A percentile compares a stretch with the other conserved stretches of the same genome.
Conservation (phyloP, 169 alveolate genomes). For the Plasmodium ovale region DNA sequence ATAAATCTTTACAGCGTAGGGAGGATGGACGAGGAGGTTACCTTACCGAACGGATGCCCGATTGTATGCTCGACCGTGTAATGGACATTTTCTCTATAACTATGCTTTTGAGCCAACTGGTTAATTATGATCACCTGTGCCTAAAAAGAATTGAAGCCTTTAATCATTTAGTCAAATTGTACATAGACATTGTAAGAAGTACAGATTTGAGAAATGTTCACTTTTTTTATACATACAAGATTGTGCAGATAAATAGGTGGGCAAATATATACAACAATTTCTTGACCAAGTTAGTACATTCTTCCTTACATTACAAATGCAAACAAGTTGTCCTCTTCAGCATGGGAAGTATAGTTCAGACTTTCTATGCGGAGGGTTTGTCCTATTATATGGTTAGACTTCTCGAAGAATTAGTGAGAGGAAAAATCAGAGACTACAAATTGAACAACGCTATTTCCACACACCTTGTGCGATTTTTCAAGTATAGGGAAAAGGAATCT, state of each 20-base stretch:
- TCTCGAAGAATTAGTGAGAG: conserved; percentile 23
- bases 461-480: background rate
- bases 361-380: background rate
- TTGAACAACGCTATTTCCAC: conserved; percentile 2
- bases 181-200: conserved; percentile 20
- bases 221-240: conserved; percentile 44
- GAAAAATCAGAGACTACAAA: conserved; percentile 15
- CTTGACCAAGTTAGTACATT: conserved; percentile 11
- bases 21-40: background rate
- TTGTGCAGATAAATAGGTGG: conserved; percentile 14
- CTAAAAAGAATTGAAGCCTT: conserved; percentile 8
- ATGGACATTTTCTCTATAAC: background rate
- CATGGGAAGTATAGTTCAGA: background rate
- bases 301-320: conserved; percentile 42
- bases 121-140: conserved; percentile 23
- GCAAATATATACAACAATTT: conserved; percentile 33
- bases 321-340: background rate
- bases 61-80: background rate
- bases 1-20: background rate
- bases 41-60: background rate
- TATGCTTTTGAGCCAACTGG: conserved; percentile 14
- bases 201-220: conserved; percentile 28
- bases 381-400: background rate
- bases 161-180: conserved; percentile 16
- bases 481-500: background rate